Evolutionary conservation across 345 rosid genomes (phyloP).

Genomic region (Psidium friedrichsthalianum): DNA sequence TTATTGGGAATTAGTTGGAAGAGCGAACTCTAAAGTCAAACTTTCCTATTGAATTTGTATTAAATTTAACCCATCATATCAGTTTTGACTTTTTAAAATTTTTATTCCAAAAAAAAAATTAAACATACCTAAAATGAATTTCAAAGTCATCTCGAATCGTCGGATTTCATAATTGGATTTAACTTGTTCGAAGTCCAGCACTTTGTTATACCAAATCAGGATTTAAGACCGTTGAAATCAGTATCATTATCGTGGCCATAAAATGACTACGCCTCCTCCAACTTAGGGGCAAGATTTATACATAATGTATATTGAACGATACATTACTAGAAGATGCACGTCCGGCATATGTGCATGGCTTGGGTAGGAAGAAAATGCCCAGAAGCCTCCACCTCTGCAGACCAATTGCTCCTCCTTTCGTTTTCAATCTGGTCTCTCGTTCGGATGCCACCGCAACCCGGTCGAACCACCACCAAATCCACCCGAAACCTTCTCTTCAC

Average conservation of each 20-base stretch:
- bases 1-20: no score
- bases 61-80: no score
- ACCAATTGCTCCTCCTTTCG: background rate
- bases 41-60: no score
- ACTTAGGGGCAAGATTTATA: background rate
- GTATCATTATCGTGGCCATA: fast-evolving
- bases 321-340: fast-evolving
- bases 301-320: background rate
- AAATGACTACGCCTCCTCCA: background rate
- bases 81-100: no score
- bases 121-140: no score
- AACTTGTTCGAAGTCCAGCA: background rate
- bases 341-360: background rate
- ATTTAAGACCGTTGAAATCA: background rate
- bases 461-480: background rate
- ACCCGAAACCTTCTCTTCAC: background rate
- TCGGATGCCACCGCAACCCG: background rate
- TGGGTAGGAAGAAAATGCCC: background rate
- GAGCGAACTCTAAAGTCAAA: no score
- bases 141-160: no score
- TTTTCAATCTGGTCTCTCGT: background rate
- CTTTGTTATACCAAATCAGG: no score
- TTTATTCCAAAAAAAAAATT: no score
- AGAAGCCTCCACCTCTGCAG: background rate
- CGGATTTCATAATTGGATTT: fast-evolving